These are phyloP conservation scores for Neurospora sp. DNA, from an alignment of 495 filamentous ascomycete species.

Conservation along the genomic window DNA sequence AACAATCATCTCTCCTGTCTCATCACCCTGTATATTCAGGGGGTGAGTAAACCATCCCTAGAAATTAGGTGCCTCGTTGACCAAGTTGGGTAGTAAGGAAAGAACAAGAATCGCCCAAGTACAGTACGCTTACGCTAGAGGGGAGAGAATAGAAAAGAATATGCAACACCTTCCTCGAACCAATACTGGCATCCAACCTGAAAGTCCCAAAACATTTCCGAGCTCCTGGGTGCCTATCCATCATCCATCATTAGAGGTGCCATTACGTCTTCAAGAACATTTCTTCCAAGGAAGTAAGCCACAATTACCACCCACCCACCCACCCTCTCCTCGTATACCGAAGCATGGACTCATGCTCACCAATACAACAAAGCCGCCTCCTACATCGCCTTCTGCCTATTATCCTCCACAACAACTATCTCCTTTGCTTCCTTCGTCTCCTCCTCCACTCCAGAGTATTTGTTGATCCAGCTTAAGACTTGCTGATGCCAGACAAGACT, in stretches of 20 bases:
- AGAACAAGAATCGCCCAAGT: neutral
- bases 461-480: conserved; percentile 84
- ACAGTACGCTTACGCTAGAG: neutral
- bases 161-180: neutral
- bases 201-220: neutral
- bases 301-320: neutral
- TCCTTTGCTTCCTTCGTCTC: neutral
- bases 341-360: neutral
- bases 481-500: conserved; percentile 83
- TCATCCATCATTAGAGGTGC: neutral
- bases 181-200: neutral
- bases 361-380: neutral
- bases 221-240: neutral
- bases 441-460: conserved; percentile 50
- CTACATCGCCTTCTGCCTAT: neutral
- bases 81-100: neutral
- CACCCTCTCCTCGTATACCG: neutral
- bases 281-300: neutral
- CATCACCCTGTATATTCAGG: neutral
- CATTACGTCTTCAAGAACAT: neutral
- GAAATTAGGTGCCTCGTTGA: neutral
- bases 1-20: neutral
- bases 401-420: neutral
- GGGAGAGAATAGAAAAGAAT: neutral
- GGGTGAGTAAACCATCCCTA: neutral